Conservation (phyloP, 768 basidiomycete species). For the Cystobasidium ongulense region DNA sequence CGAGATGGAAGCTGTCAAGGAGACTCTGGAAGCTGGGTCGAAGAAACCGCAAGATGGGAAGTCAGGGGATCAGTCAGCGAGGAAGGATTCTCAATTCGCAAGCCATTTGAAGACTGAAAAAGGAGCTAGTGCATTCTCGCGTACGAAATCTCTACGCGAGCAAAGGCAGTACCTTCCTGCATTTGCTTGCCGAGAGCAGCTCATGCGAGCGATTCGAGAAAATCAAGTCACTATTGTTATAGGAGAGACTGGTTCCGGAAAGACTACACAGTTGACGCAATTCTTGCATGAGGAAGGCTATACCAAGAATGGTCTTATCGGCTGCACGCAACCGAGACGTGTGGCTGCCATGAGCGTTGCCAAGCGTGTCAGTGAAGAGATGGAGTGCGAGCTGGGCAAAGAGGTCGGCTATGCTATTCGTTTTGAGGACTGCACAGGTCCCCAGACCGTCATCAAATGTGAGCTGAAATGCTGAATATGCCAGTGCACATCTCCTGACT, state of each 20-base stretch:
- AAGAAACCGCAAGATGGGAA: constrained; percentile 9
- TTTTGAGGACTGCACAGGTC: constrained; percentile 92
- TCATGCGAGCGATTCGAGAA: constrained; percentile 78
- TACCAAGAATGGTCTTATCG: constrained; percentile 76
- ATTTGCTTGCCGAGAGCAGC: constrained; percentile 89
- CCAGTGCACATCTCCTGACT: not conserved
- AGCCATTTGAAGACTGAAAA: constrained; percentile 61
- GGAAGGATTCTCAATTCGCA: constrained; percentile 92
- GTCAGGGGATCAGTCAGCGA: constrained; percentile 27
- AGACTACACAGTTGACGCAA: constrained; percentile 92
- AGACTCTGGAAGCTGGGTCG: constrained; percentile 8
- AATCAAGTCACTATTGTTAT: constrained; percentile 96
- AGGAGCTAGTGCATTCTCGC: constrained; percentile 71
- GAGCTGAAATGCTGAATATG: constrained; percentile 40
- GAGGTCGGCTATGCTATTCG: constrained; percentile 96
- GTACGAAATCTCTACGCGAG: constrained; percentile 73
- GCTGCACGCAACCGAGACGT: constrained; percentile 95
- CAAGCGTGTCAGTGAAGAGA: constrained; percentile 99
- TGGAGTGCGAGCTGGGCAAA: constrained; percentile 88
- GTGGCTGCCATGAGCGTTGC: constrained; percentile 99
- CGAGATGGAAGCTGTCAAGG: constrained; percentile 41
- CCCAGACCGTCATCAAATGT: constrained; percentile 97
- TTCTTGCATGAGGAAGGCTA: constrained; percentile 97
- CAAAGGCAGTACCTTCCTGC: constrained; percentile 95
- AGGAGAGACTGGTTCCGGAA: constrained; percentile 99